A percentile compares a stretch with the other conserved stretches of the same genome.
Conservation (phyloP, 345 rosid species). For the Syzygium aromaticum region DNA sequence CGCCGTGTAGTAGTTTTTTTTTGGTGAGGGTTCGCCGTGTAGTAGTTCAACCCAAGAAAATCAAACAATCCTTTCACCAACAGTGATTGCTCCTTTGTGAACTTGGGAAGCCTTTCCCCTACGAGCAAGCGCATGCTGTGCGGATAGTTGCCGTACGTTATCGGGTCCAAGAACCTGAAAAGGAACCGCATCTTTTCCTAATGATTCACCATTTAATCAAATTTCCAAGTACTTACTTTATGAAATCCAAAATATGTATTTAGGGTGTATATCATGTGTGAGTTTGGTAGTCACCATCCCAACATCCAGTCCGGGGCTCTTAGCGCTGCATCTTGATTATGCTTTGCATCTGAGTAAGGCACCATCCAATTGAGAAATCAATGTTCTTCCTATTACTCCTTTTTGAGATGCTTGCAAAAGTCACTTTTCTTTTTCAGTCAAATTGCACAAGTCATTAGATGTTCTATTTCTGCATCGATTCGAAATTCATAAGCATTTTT, state of each 20-base stretch:
- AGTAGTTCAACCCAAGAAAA: constrained; percentile 45
- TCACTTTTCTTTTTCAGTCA: neutral
- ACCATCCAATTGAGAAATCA: constrained; percentile 10
- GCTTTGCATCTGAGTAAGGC: constrained; percentile 7
- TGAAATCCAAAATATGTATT: neutral
- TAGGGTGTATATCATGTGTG: neutral
- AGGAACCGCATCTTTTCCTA: neutral
- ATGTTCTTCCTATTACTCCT: constrained; percentile 25
- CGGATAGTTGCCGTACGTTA: constrained; percentile 31
- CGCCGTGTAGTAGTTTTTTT: too few species aligned
- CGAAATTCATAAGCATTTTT: neutral
- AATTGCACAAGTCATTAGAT: neutral
- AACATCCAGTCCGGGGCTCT: constrained; percentile 26
- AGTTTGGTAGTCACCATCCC: constrained; percentile 19
- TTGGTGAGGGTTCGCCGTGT: too few species aligned
- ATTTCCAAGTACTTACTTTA: neutral
- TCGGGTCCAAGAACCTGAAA: constrained; percentile 32
- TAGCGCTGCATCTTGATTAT: constrained; percentile 10
- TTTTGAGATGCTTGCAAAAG: constrained; percentile 11
- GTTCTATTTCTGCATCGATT: neutral
- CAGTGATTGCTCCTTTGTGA: constrained; percentile 14
- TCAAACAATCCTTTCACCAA: constrained; percentile 39
- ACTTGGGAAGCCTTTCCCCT: constrained; percentile 31
- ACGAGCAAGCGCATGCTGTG: constrained; percentile 12
- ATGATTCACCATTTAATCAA: neutral